Base-by-base conservation (phyloP, 2,329 filamentous ascomycete genomes). In the Penicillium verrucosum region DNA sequence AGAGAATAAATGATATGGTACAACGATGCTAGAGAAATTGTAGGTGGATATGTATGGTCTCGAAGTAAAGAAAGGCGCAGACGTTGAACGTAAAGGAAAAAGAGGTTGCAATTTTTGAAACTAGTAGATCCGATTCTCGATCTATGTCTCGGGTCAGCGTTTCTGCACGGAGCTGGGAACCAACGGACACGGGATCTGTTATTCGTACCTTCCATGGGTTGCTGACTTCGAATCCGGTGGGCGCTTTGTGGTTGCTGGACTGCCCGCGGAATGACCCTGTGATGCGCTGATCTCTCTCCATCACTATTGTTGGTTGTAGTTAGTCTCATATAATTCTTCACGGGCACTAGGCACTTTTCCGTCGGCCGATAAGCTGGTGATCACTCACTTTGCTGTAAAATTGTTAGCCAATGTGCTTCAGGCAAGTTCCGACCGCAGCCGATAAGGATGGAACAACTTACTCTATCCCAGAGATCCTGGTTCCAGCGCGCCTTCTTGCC, bases 171-270 rank as follows among this genome's bases (percentile, higher is more conserved):
- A 16, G 8, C 12, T 1, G 14, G 29, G 12, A 36, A 23, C 14
- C 5, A 11, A 9, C 36, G 23, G 18, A 32, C 29, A 10, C 2
- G 9, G 4, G 18, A 37, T 41, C 5, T 30, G 9, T 52, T 11
- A 16, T 60, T 57, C 66, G 48, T 80, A 87, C 85, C 80, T 82
- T 85, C 85, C 85, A 88, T 61, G 82, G 82, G 74, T 86, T 86
- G 81, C 82, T 87, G 68, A 87, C 70, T 73, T 87, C 85, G 75
- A 87, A 88, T 59, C 84, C 85, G 55, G 77, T 73, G 29, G 85
- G 85, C 30, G 85, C 85, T 57, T 76, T 73, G 45, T 80, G 76
- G 60, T 79, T 82, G 73, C 85, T 83, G 55, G 83, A 83, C 70
- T 88, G 85, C 58, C 83, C 85, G 74, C 85, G 78, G 67, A 81